Evolutionary conservation across 2,329 filamentous ascomycete genomes (phyloP), one percentile per base, ranked within the genome.

Genomic region (Pyrenochaeta sp.): DNA sequence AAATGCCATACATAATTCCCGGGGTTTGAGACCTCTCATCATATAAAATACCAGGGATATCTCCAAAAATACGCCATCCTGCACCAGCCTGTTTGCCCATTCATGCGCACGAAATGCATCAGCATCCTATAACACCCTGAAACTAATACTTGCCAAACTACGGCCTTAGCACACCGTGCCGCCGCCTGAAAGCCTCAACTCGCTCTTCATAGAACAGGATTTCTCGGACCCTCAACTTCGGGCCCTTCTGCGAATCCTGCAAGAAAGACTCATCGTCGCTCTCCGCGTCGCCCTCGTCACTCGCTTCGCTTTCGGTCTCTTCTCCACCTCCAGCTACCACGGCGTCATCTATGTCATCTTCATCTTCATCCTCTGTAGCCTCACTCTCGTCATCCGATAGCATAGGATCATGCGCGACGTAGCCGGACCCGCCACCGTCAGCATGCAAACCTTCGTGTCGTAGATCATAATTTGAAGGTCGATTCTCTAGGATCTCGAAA

Each of bases 151-250:
- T 12, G 19, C 45, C 12, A 36, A 36, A 50, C 65, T 64, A 74
- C 22, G 73, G 73, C 60, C 73, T 68, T 22, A 76, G 50, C 13
- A 72, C 71, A 8, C 73, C 72, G 77, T 91, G 88, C 59, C 91
- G 85, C 32, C 90, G 90, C 75, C 90, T 91, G 79, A 94, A 94
- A 56, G 94, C 89, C 28, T 90, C 88, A 3, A 76, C 72, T 77
- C 92, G 91, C 73, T 94, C 91, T 73, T 94, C 91, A 69, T 92
- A 93, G 76, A 92, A 94, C 61, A 93, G 77, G 62, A 95, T 94
- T 80, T 94, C 91, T 60, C 90, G 82, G 64, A 94, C 79, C 53
- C 87, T 84, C 58, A 93, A 82, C 62, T 83, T 83, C 30, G 78
- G 73, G 5, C 67, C 84, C 79, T 74, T 78, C 39, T 80, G 75